Percentiles rank a stretch among this genome's conserved stretches.
phyloP scores from a whole-genome alignment of 306 rosid genomes.

The Quercus agrifolia region DNA sequence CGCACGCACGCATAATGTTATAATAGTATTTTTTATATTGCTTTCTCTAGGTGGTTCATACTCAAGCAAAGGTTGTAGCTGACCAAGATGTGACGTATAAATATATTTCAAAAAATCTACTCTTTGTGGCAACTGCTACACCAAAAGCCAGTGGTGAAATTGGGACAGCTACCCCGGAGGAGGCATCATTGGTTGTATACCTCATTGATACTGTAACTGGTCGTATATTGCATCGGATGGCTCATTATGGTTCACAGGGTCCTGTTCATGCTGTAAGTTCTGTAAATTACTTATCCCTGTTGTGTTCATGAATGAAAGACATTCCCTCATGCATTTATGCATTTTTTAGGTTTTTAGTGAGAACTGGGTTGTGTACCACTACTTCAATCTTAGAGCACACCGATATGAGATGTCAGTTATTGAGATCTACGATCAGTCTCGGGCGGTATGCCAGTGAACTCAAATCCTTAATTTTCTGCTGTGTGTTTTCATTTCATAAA shows the following conservation, averaged over 20 bases:
- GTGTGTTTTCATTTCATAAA: constrained; percentile 8
- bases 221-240: constrained; percentile 86
- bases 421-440: constrained; percentile 95
- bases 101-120: constrained; percentile 75
- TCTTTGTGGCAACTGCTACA: constrained; percentile 85
- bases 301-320: constrained; percentile 1
- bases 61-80: constrained; percentile 88
- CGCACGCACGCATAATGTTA: neutral
- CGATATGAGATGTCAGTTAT: constrained; percentile 94
- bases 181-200: constrained; percentile 80
- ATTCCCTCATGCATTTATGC: constrained; percentile 24
- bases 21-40: constrained; percentile 19
- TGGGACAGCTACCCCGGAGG: constrained; percentile 88
- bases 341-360: constrained; percentile 84
- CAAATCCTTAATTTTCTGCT: constrained; percentile 1
- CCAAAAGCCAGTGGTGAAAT: constrained; percentile 88
- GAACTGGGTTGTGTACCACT: constrained; percentile 99
- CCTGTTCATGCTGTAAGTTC: constrained; percentile 88
- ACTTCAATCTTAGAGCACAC: constrained; percentile 97
- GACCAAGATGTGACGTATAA: constrained; percentile 92
- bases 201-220: constrained; percentile 87
- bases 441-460: constrained; percentile 71
- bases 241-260: constrained; percentile 93
- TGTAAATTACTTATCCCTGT: constrained; percentile 23
- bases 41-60: constrained; percentile 79